These are phyloP conservation scores for Phytophthora vignae DNA, from an alignment of 352 stramenopile species.

Conservation along the genomic window DNA sequence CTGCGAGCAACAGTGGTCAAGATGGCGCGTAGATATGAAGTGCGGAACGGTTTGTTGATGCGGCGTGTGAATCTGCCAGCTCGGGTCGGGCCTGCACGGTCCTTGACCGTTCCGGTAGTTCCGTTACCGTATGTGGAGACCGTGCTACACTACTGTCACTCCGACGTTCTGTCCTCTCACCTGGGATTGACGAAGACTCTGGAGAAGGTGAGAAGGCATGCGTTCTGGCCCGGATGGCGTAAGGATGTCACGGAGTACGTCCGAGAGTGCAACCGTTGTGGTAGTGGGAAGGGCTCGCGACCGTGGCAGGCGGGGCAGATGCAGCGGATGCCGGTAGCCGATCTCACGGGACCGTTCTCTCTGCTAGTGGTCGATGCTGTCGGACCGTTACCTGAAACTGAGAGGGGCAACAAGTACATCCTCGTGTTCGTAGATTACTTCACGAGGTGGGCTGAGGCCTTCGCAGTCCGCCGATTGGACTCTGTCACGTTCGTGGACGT, in stretches of 20 bases:
- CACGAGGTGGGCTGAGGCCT: not conserved
- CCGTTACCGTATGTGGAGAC: slow-evolving; percentile 9
- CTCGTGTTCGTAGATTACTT: too few species aligned
- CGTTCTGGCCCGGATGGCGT: not conserved
- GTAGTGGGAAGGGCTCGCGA: not conserved
- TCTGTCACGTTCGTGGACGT: not conserved
- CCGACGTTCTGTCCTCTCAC: slow-evolving; percentile 3
- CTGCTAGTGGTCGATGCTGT: too few species aligned
- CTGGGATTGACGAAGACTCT: slow-evolving; percentile 5
- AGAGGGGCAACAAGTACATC: too few species aligned
- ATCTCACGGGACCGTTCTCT: too few species aligned
- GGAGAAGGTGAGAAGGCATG: slow-evolving; percentile 7
- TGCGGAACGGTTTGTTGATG: slow-evolving; percentile 10
- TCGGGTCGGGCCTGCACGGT: not conserved
- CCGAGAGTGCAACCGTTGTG: not conserved
- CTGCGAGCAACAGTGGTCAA: not conserved
- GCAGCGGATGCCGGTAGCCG: slow-evolving; percentile 10
- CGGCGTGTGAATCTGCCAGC: slow-evolving; percentile 1
- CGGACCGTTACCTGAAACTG: too few species aligned
- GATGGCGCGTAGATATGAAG: not conserved
- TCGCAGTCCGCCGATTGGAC: not conserved
- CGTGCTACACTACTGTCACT: slow-evolving; percentile 19
- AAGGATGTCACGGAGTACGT: slow-evolving; percentile 1
- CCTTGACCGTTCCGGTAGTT: slow-evolving; percentile 3
- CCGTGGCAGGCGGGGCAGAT: slow-evolving; percentile 6